Evolutionary conservation across 257 asterid genomes (phyloP).

Genomic region (Fraxinus americana): DNA sequence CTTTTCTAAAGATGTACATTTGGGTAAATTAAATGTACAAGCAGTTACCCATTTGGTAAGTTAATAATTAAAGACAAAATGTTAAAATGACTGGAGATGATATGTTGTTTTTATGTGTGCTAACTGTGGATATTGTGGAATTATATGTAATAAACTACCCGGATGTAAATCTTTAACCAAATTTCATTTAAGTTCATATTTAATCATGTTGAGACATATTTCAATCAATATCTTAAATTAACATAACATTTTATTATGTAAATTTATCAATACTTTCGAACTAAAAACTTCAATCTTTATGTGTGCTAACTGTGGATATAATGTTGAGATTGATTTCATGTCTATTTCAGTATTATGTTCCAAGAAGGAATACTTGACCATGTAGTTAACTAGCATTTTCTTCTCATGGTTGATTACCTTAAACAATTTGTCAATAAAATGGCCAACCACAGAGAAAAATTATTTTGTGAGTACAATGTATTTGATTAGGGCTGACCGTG

Average conservation of each 20-base stretch:
- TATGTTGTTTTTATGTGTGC: neutral
- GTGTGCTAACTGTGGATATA: too few species aligned
- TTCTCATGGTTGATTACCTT: neutral
- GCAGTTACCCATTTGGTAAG: neutral
- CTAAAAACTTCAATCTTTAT: neutral
- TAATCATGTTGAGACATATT: neutral
- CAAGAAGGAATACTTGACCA: neutral
- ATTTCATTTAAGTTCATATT: neutral
- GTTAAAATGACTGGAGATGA: neutral
- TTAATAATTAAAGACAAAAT: neutral
- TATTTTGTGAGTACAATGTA: neutral
- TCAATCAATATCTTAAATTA: neutral
- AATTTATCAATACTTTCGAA: neutral
- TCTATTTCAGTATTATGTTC: neutral
- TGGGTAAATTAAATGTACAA: neutral
- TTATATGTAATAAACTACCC: neutral
- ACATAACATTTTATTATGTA: neutral
- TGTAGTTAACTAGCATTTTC: neutral
- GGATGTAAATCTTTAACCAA: neutral
- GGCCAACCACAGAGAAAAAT: neutral
- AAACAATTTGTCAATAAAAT: neutral
- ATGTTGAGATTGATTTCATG: neutral
- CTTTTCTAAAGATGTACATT: neutral
- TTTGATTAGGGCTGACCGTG: too few species aligned
- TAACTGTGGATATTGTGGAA: neutral